Base-by-base conservation (phyloP, 1,139 yeast species). In the Yamadazyma epiphylla region DNA sequence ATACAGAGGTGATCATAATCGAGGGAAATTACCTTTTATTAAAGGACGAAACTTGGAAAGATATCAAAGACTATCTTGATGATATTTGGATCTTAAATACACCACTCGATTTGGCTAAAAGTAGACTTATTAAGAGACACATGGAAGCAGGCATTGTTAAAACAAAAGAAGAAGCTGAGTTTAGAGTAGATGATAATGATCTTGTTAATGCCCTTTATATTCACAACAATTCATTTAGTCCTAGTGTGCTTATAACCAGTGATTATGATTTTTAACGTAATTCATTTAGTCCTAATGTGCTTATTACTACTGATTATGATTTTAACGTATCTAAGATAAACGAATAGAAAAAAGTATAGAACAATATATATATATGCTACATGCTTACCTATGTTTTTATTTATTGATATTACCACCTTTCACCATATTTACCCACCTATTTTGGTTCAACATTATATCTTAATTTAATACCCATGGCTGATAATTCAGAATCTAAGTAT, bases 391-490 rank as follows among this genome's bases (percentile, higher is more conserved):
- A n/a, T n/a, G n/a, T n/a, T n/a, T n/a, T n/a, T 8, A 12, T 7
- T 9, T 17, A 7, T 17, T 7, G 13, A 12, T 22, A 27, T 5
- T 17, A 17, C 20, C 10, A 7, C 7, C 16, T 5, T 22, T 33
- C 33, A 73, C 49, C 64, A n/a, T n/a, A n/a, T n/a, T n/a, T n/a
- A n/a, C n/a, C n/a, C n/a, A n/a, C n/a, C 23, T 32, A 42, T 25
- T 34, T 65, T 32, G 87, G 87, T 36, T 72, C 77, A 32, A 87
- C 91, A 49, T 85, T 83, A 63, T 85, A 87, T 43, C 82, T 78
- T 83, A 91, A 74, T 59, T 83, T 81, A 47, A 94, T 89, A 63
- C 98, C 98, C 98, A 94, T 94, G 13, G 98, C 98, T 11, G 95
- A 80, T 48, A 94, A 73, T 60, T 94, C 99, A 19, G 96, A 86